Base-by-base conservation (phyloP, 257 asterid species). In the Solanum pimpinellifolium region DNA sequence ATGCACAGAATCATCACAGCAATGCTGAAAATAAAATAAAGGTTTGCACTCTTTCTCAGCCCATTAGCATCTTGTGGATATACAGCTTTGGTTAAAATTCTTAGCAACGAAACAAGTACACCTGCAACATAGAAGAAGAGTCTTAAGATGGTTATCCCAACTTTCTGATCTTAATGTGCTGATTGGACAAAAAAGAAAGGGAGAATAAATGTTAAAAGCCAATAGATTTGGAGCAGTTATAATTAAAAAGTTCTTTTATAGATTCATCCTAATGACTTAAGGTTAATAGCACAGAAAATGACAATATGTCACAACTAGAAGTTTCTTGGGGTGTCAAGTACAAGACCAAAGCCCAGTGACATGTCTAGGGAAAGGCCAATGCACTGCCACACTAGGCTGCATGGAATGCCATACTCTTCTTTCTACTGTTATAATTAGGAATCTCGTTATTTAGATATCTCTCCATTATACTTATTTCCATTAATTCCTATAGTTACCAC, bases 41-140 rank as follows among this genome's bases (percentile, higher is more conserved):
- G 95, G 91, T 95, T 94, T 2, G 98, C 98, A 72, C 98, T 95
- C 89, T 90, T 94, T 89, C 98, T 95, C 78, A 97, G 91, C 86
- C 99, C 99, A 14, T 39, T 77, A 81, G 94, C 75, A 88, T 97
- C 96, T 93, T 95, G 98, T 70, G 99, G 94, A 92, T 92, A 97
- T 49, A 97, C 76, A 68, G 98, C 93, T 90, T 97, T 95, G 90
- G 98, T 97, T 39, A 94, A 75, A 56, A 95, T 90, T 83, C 99
- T 93, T 59, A 97, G 91, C 66, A 90, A 86, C 35, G 98, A 95
- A 56, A 94, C 98, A 44, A 97, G 95, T 88, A 95, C 98, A n/a
- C 99, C 98, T 95, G 94, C 88, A 90, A 62, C 59, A 11, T 59
- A 89, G 23, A 59, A 89, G 31, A 59, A 62, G 33, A 33, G 9